Conservation (phyloP, 306 rosid species). For the Vigna trinervia region DNA sequence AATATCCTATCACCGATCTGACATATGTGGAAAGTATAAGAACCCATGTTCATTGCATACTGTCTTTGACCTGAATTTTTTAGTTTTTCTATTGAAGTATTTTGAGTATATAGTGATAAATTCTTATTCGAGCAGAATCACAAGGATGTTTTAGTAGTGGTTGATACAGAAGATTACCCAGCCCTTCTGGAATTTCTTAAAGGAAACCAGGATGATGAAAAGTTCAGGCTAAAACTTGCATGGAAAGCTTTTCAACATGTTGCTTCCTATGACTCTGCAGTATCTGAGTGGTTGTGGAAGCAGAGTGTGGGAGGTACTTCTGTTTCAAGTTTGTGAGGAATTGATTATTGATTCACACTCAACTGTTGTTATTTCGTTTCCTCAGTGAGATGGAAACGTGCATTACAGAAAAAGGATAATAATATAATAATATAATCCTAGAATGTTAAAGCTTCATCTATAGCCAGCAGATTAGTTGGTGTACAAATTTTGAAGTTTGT, state of each 20-base stretch:
- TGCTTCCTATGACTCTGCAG: constrained; percentile 92
- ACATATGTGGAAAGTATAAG: not conserved
- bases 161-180: constrained; percentile 88
- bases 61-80: constrained; percentile 8
- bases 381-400: constrained; percentile 4
- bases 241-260: constrained; percentile 96
- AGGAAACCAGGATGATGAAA: constrained; percentile 65
- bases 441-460: not conserved
- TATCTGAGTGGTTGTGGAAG: constrained; percentile 97
- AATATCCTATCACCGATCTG: constrained; percentile 13
- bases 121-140: constrained; percentile 70
- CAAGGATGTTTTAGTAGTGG: constrained; percentile 90
- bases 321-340: constrained; percentile 9
- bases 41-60: constrained; percentile 12
- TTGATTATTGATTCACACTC: constrained; percentile 12
- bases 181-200: constrained; percentile 74
- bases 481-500: constrained; percentile 19
- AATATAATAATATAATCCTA: not conserved
- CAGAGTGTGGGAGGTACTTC: constrained; percentile 74
- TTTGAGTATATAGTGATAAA: constrained; percentile 21
- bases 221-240: constrained; percentile 84
- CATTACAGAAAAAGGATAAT: constrained; percentile 9
- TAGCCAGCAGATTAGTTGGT: not conserved
- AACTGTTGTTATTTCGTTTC: not conserved
- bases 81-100: constrained; percentile 13